Evolutionary conservation across 1,284 basidiomycete species (phyloP).

Genomic region (Phaffia rhodozyma): DNA sequence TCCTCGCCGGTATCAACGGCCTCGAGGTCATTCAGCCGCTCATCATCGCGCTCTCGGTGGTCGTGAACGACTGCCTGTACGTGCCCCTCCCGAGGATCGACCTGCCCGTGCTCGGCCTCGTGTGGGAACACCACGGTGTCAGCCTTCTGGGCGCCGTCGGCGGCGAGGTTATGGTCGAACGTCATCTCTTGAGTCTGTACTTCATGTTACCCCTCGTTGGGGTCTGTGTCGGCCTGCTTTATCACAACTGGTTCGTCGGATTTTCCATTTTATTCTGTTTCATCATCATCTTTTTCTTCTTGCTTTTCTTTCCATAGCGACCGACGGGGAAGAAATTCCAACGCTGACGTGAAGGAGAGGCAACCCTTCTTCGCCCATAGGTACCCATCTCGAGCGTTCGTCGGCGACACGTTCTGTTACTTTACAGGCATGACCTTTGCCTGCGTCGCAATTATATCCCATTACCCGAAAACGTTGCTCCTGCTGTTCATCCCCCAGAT

Average conservation of each 20-base stretch:
- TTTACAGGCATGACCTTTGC: constrained; percentile 95
- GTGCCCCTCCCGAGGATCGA: constrained; percentile 42
- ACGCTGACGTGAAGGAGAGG: neutral
- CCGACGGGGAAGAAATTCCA: neutral
- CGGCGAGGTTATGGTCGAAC: constrained; percentile 72
- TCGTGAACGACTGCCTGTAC: constrained; percentile 83
- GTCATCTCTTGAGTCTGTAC: constrained; percentile 89
- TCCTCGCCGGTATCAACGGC: constrained; percentile 94
- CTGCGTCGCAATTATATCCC: constrained; percentile 87
- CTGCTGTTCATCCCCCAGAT: constrained; percentile 97
- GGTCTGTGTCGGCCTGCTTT: constrained; percentile 76
- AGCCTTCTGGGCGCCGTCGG: constrained; percentile 60
- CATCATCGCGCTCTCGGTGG: constrained; percentile 80
- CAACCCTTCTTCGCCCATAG: constrained; percentile 38
- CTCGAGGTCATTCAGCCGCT: constrained; percentile 88
- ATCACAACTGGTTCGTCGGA: constrained; percentile 72
- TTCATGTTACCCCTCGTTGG: constrained; percentile 92
- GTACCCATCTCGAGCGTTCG: constrained; percentile 90
- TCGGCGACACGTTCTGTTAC: constrained; percentile 96
- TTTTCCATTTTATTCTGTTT: too few relatives aligned
- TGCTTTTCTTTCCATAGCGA: neutral
- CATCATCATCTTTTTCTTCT: constrained; percentile 11
- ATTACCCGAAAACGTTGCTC: constrained; percentile 92
- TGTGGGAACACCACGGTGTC: constrained; percentile 48
- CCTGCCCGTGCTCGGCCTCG: constrained; percentile 60